Evolutionary conservation across 2,329 filamentous ascomycete genomes (phyloP), one percentile per base, ranked within the genome.

Genomic region (Fonsecaea pugnacius): DNA sequence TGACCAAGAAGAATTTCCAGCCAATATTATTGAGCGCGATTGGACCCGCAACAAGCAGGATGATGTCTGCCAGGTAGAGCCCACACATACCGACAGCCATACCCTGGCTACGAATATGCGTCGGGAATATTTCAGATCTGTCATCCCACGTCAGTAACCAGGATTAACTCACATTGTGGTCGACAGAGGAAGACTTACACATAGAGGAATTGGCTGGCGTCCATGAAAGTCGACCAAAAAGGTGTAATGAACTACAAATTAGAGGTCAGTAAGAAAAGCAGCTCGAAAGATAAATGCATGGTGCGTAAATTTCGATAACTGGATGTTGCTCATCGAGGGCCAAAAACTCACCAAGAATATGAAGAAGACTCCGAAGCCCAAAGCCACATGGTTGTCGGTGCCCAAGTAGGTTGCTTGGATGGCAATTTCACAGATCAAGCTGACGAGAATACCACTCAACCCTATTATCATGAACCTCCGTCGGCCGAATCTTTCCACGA

Each of bases 201-300:
- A 60, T 80, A 81, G 24, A 80, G 73, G 63, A 81, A 82, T 71
- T 81, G 79, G 16, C 77, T 80, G 1, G 80, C 80, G 63, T 82
- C 80, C 46, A 80, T 75, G 50, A 66, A 66, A n/a, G 66, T 66
- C 14, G 30, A 57, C 66, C 66, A 69, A 48, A 69, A 69, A 4
- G 67, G 67, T 30, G 67, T 66, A 46, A 63, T 65, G 53, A 69
- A 67, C 46, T 59, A 40, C 1, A 21, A 9, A n/a, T 55, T 14
- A 40, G 21, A 10, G 18, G 40, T 53, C 21, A 40, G 53, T 36
- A 10, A 27, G 30, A 38, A 5, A 30, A 30, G 18, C n/a, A 7
- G 57, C 24, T 21, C 14, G 5, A 18, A 52, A 10, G 12, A 9
- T 1, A 18, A 46, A 4, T 21, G 40, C 38, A 50, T 12, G 32